Evolutionary conservation across 148 eudicot genomes (phyloP).

Genomic region (Fagopyrum esculentum): DNA sequence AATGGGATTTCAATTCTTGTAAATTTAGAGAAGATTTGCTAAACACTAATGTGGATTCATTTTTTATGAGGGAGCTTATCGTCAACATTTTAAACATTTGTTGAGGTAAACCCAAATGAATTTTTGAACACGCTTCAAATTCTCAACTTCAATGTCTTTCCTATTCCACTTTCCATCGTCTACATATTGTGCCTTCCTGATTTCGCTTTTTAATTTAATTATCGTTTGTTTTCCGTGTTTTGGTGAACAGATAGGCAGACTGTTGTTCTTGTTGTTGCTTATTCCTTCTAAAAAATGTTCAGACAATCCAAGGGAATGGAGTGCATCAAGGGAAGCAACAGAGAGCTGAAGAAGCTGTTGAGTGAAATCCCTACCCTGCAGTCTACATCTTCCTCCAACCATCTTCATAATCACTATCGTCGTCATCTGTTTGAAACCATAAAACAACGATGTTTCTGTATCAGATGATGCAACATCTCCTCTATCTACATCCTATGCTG

Average conservation of each 20-base stretch:
- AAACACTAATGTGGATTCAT: no score
- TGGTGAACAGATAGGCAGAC: neutral
- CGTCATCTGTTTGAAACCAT: slow-evolving; percentile 10
- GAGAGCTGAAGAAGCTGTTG: slow-evolving; percentile 26
- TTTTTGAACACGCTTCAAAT: neutral
- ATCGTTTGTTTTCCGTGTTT: neutral
- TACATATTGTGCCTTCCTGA: no score
- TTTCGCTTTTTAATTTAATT: neutral
- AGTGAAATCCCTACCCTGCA: slow-evolving; percentile 25
- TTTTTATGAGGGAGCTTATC: no score
- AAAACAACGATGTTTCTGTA: slow-evolving; percentile 7
- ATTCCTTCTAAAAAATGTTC: slow-evolving; percentile 20
- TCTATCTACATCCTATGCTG: slow-evolving; percentile 23
- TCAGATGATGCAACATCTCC: slow-evolving; percentile 35
- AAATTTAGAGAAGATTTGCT: no score
- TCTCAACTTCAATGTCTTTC: no score
- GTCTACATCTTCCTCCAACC: neutral
- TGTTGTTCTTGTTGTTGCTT: slow-evolving; percentile 2
- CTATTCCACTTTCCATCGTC: no score
- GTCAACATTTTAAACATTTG: no score
- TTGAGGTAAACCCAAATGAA: neutral
- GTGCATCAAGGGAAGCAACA: slow-evolving; percentile 21
- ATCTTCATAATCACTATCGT: slow-evolving; percentile 14
- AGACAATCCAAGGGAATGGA: slow-evolving; percentile 18
- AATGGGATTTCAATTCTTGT: no score